A percentile compares a stretch with the other conserved stretches of the same genome.
phyloP scores from a whole-genome alignment of 306 rosid genomes.

The Trifolium repens region DNA sequence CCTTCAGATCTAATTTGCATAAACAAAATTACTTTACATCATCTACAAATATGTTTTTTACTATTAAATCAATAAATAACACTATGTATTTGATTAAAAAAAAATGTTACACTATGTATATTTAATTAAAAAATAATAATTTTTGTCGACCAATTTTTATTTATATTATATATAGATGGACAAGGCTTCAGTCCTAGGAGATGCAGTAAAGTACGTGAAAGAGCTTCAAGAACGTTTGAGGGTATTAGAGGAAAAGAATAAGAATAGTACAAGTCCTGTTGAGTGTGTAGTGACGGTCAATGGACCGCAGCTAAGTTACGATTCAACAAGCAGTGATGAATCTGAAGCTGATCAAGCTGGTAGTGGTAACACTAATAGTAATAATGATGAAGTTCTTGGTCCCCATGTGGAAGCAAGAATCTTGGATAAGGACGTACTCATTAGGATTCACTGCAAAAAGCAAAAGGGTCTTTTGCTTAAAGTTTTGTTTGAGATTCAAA shows the following conservation, averaged over 20 bases:
- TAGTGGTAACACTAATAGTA: too few species aligned
- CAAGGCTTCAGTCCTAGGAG: constrained; percentile 79
- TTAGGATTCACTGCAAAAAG: constrained; percentile 67
- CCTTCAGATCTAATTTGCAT: too few species aligned
- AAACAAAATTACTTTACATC: too few species aligned
- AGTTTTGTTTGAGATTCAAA: constrained; percentile 60
- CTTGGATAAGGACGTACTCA: constrained; percentile 62
- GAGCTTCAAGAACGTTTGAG: constrained; percentile 62
- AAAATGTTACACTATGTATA: too few species aligned
- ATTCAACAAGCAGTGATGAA: constrained; percentile 37
- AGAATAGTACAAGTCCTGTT: constrained; percentile 49
- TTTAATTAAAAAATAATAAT: too few species aligned
- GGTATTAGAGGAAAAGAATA: constrained; percentile 57
- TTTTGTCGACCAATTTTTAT: too few species aligned
- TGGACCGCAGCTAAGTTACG: constrained; percentile 44
- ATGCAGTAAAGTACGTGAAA: constrained; percentile 67
- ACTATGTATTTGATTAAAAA: too few species aligned
- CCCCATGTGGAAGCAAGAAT: constrained; percentile 73
- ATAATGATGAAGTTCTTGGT: constrained; percentile 35
- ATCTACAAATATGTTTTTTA: too few species aligned
- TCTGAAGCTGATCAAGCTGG: not conserved
- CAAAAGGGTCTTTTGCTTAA: constrained; percentile 58
- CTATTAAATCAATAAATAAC: too few species aligned
- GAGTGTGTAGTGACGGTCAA: constrained; percentile 54
- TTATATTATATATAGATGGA: constrained; percentile 49